Conservation (phyloP, 2,329 filamentous ascomycete genomes). For the Capronia coronata region DNA sequence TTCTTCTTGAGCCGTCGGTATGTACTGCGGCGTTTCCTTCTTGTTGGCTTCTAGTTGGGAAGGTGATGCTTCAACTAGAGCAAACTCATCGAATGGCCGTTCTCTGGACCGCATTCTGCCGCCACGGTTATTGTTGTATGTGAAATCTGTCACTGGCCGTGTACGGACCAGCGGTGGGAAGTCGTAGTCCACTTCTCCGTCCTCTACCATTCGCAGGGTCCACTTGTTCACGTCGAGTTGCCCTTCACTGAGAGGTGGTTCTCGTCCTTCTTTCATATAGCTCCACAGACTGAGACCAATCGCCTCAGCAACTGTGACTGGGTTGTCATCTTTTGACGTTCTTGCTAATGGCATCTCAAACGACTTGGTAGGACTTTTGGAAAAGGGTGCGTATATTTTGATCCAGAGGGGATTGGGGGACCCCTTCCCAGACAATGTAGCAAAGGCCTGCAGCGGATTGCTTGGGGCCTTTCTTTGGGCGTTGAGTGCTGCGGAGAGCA, state of each 20-base stretch:
- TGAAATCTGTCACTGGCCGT: slow-evolving; percentile 56
- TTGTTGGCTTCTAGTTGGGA: slow-evolving; percentile 54
- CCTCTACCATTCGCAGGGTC: slow-evolving; percentile 62
- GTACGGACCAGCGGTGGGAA: slow-evolving; percentile 55
- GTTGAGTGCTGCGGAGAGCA: slow-evolving; percentile 53
- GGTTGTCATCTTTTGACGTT: slow-evolving; percentile 48
- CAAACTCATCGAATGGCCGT: slow-evolving; percentile 62
- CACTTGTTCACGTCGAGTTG: slow-evolving; percentile 57
- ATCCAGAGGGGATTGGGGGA: slow-evolving; percentile 56
- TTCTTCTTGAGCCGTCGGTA: slow-evolving; percentile 32
- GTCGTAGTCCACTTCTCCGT: slow-evolving; percentile 61
- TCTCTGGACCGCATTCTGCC: slow-evolving; percentile 53
- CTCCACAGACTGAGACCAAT: slow-evolving; percentile 58
- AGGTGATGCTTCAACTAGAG: slow-evolving; percentile 54
- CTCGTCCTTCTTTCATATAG: slow-evolving; percentile 53
- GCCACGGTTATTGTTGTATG: slow-evolving; percentile 60
- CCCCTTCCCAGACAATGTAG: slow-evolving; percentile 54
- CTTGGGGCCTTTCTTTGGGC: slow-evolving; percentile 51
- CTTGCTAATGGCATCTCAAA: slow-evolving; percentile 54
- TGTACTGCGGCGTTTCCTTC: slow-evolving; percentile 49
- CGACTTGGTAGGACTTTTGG: slow-evolving; percentile 49
- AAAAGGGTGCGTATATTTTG: slow-evolving; percentile 58
- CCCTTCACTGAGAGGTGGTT: slow-evolving; percentile 47
- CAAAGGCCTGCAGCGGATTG: slow-evolving; percentile 58
- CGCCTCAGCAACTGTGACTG: slow-evolving; percentile 55